Percentiles rank a stretch among this genome's conserved stretches.
phyloP scores from a whole-genome alignment of 2,329 filamentous ascomycete genomes.

The Pseudodiploospora longispora region DNA sequence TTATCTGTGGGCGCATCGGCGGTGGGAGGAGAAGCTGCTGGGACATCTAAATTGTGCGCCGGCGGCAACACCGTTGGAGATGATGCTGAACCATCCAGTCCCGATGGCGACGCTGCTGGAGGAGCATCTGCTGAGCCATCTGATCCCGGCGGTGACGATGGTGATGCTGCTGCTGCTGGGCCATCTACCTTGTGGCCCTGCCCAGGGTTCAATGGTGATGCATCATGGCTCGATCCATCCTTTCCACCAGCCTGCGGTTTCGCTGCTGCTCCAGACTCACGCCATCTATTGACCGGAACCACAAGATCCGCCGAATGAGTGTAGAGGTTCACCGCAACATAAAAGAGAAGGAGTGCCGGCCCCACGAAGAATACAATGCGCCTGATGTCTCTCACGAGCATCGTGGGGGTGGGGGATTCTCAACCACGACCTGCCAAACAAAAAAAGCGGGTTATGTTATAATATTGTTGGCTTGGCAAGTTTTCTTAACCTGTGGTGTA shows the following conservation, averaged over 20 bases:
- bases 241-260: too few relatives aligned
- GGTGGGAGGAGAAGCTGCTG: neutral
- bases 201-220: too few relatives aligned
- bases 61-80: too few relatives aligned
- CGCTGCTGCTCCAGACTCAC: too few relatives aligned
- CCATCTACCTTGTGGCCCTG: too few relatives aligned
- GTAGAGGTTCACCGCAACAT: constrained; percentile 17
- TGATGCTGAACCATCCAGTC: too few relatives aligned
- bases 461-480: too few relatives aligned
- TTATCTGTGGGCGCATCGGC: neutral
- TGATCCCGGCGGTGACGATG: neutral
- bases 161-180: neutral
- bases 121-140: neutral
- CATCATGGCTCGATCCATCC: too few relatives aligned
- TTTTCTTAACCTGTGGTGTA: too few relatives aligned
- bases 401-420: constrained; percentile 10
- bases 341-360: constrained; percentile 21
- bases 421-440: too few relatives aligned
- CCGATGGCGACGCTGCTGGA: neutral
- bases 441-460: too few relatives aligned
- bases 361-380: constrained; percentile 22
- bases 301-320: neutral
- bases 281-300: neutral
- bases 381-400: constrained; percentile 25
- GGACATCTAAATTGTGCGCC: too few relatives aligned